A percentile compares a stretch with the other conserved stretches of the same genome.
phyloP scores from a whole-genome alignment of 2,329 filamentous ascomycete genomes.

The Ascochyta pisi region DNA sequence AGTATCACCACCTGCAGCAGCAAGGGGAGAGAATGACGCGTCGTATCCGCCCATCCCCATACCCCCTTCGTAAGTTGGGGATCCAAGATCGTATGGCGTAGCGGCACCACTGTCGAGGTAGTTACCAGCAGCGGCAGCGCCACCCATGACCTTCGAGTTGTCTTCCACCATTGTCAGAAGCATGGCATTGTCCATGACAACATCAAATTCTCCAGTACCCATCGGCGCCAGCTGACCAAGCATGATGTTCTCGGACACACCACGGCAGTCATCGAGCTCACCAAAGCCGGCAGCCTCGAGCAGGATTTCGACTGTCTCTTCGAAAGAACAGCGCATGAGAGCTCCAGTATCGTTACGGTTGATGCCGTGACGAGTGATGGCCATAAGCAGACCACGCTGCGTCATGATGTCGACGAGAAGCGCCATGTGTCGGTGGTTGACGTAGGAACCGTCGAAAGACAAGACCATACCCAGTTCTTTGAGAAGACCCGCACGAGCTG shows the following conservation, averaged over 20 bases:
- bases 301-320: slow-evolving; percentile 98
- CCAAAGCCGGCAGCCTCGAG: slow-evolving; percentile 93
- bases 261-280: slow-evolving; percentile 95
- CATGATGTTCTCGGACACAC: slow-evolving; percentile 99
- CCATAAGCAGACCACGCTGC: slow-evolving; percentile 89
- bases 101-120: slow-evolving; percentile 79
- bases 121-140: slow-evolving; percentile 75
- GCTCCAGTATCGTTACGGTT: slow-evolving; percentile 98
- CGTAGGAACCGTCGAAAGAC: slow-evolving; percentile 98
- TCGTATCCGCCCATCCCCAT: slow-evolving; percentile 67
- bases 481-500: slow-evolving; percentile 83
- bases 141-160: slow-evolving; percentile 73
- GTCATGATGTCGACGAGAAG: slow-evolving; percentile 98
- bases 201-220: slow-evolving; percentile 95
- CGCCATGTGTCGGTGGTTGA: slow-evolving; percentile 97
- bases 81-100: slow-evolving; percentile 86
- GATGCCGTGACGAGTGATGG: slow-evolving; percentile 97
- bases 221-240: slow-evolving; percentile 95
- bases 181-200: slow-evolving; percentile 93
- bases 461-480: slow-evolving; percentile 90
- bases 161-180: slow-evolving; percentile 93
- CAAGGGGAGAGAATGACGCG: slow-evolving; percentile 76
- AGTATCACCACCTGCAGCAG: slow-evolving; percentile 67
- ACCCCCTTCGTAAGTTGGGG: slow-evolving; percentile 66
- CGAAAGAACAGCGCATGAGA: slow-evolving; percentile 98